Percentiles rank a stretch among this genome's conserved stretches.
Conservation (phyloP, 495 filamentous ascomycete genomes). For the Neurospora sp. region DNA sequence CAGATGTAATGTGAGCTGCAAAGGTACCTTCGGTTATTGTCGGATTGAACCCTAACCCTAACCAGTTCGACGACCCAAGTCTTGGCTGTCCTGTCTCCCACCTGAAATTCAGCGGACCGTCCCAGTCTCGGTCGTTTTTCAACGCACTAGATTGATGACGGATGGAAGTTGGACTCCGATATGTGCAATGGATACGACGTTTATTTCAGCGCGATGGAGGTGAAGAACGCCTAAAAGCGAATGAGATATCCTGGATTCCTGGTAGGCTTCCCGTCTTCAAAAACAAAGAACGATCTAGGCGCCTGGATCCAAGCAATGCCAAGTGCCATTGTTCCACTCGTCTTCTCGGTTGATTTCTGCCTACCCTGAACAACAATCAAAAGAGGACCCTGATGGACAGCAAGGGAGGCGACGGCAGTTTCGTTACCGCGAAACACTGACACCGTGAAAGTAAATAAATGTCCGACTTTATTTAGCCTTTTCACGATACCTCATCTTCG, state of each 20-base stretch:
- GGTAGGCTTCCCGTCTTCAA: neutral
- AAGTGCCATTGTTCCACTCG: neutral
- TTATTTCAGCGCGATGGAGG: neutral
- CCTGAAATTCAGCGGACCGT: neutral
- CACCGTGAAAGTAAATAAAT: neutral
- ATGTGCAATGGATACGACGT: neutral
- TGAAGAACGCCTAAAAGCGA: neutral
- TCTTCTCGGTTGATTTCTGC: neutral
- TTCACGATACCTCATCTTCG: neutral
- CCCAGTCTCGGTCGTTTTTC: neutral
- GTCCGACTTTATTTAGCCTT: neutral
- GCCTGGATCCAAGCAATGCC: neutral
- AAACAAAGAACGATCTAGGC: neutral
- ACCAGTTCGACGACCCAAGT: neutral
- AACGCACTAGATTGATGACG: neutral
- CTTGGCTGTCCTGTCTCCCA: neutral
- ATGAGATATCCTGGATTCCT: neutral
- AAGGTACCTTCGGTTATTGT: neutral
- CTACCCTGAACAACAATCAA: neutral
- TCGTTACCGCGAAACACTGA: neutral
- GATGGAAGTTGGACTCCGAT: neutral
- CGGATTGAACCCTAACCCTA: constrained; percentile 10
- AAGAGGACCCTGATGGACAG: neutral
- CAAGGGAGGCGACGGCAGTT: neutral
- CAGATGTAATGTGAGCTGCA: neutral